Evolutionary conservation across 495 filamentous ascomycete genomes (phyloP), one percentile per base, ranked within the genome.

Genomic region (Hyaloscypha hepaticicola): DNA sequence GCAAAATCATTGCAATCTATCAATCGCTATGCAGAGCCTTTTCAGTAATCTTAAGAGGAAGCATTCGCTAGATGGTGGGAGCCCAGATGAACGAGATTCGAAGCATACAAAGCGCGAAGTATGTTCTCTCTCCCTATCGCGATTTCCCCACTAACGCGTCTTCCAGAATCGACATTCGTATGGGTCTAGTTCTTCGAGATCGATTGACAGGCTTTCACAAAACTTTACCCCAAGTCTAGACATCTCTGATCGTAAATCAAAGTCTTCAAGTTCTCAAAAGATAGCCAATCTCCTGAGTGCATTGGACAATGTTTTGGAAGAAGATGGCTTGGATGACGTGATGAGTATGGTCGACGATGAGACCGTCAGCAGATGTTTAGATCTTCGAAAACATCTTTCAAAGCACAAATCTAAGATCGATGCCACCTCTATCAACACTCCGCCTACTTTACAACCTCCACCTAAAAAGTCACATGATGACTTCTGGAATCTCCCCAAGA

Each of bases 11-110:
- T 45, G 9, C 9, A 45, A 16, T 16, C 4, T 45, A 45, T 19
- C 11, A 34, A 24, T 50, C 33, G 58, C 27, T 33, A 56, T 58
- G 57, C 48, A 58, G 19, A 62, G 9, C 25, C 38, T 53, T 4
- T 64, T 58, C 41, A 58, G 58, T 9, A 66, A 38, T 9, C 57
- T 64, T 8, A 70, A 70, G 53, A 55, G 68, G 53, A 70, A 70
- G 38, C 45, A 61, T 25, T 22, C 29, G 8, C 49, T 28, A 0
- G 58, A 59, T 22, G 49, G 22, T 27, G 21, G n/a, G 25, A 29
- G 29, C 3, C 7, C 50, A 34, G 68, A 60, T 22, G 29, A 48
- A 24, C 38, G 29, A 41, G 49, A 61, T n/a, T 1, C 34, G 3
- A 66, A 69, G 48, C 67, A 66, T 28, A 48, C 51, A 52, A 69